Evolutionary conservation across 768 basidiomycete genomes (phyloP).

Genomic region (Boletus sp.): DNA sequence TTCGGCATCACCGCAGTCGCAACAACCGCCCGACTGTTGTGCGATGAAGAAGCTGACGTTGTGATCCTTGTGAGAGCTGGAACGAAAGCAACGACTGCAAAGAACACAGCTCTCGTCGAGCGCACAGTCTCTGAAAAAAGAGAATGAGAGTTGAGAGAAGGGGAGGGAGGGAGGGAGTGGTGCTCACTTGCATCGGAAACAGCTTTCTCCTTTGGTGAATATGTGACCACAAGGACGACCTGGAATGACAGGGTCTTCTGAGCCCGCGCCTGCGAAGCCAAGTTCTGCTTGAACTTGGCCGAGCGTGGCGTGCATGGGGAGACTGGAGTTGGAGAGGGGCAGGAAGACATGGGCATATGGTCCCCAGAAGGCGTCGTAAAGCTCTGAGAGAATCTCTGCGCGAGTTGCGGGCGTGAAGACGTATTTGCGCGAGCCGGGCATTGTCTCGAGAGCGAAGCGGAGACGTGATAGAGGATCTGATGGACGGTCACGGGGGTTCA

Average conservation of each 20-base stretch:
- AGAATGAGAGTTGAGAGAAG: background rate
- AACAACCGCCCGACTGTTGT: constrained; percentile 89
- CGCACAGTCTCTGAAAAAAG: constrained; percentile 72
- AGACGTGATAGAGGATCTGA: constrained; percentile 69
- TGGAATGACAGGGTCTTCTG: constrained; percentile 55
- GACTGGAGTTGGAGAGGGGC: constrained; percentile 56
- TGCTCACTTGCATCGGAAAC: constrained; percentile 90
- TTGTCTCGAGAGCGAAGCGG: constrained; percentile 72
- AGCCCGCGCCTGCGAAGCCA: constrained; percentile 56
- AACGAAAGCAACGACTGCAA: constrained; percentile 86
- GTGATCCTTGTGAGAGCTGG: constrained; percentile 82
- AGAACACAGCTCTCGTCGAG: constrained; percentile 87
- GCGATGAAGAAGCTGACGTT: constrained; percentile 93
- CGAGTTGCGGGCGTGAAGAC: constrained; percentile 70
- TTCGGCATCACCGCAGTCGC: constrained; percentile 91
- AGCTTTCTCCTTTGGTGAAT: constrained; percentile 87
- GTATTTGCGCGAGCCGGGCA: constrained; percentile 78
- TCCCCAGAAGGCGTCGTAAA: constrained; percentile 83
- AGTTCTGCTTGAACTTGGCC: constrained; percentile 65
- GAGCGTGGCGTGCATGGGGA: constrained; percentile 61
- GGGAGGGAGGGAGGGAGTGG: background rate
- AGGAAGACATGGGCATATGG: constrained; percentile 70
- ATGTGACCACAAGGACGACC: constrained; percentile 80
- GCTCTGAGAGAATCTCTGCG: constrained; percentile 75
- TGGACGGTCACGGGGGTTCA: constrained; percentile 53